These are phyloP conservation scores for Paragyromitra xinjiangensis DNA, from an alignment of 495 filamentous ascomycete species.

Conservation along the genomic window DNA sequence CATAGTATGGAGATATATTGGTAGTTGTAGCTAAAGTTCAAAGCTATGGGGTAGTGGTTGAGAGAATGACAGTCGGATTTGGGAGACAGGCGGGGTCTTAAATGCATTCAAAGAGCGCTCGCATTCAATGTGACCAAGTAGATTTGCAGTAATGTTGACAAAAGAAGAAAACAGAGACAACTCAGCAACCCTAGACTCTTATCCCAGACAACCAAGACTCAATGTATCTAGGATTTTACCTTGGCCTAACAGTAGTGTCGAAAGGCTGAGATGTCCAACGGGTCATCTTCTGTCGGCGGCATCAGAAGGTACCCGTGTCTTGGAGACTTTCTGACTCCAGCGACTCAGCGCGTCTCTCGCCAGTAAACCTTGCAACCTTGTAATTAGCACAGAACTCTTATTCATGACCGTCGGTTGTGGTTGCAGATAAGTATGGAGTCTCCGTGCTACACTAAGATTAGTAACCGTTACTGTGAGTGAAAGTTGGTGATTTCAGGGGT, in stretches of 20 bases:
- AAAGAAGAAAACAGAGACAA: conserved; percentile 32
- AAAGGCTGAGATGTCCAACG: conserved; percentile 7
- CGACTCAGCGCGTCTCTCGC: conserved; percentile 11
- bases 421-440: background rate
- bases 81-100: conserved; percentile 11
- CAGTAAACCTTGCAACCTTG: conserved; percentile 19
- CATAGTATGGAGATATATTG: conserved; percentile 16
- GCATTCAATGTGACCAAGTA: background rate
- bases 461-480: conserved; percentile 14
- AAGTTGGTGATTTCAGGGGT: conserved; percentile 8
- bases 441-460: conserved; percentile 18
- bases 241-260: conserved; percentile 14
- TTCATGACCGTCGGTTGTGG: conserved; percentile 5
- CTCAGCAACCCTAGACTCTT: conserved; percentile 23
- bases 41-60: conserved; percentile 7
- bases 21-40: background rate
- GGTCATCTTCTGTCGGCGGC: background rate
- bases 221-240: conserved; percentile 4
- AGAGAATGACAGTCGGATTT: background rate
- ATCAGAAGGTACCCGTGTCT: conserved; percentile 18
- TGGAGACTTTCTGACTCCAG: conserved; percentile 14
- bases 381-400: background rate
- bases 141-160: conserved; percentile 2
- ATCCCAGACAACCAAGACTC: conserved; percentile 2
- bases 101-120: background rate